These are phyloP conservation scores for Cordyceps militaris DNA, from an alignment of 2,329 filamentous ascomycete genomes.

Conservation along the genomic window DNA sequence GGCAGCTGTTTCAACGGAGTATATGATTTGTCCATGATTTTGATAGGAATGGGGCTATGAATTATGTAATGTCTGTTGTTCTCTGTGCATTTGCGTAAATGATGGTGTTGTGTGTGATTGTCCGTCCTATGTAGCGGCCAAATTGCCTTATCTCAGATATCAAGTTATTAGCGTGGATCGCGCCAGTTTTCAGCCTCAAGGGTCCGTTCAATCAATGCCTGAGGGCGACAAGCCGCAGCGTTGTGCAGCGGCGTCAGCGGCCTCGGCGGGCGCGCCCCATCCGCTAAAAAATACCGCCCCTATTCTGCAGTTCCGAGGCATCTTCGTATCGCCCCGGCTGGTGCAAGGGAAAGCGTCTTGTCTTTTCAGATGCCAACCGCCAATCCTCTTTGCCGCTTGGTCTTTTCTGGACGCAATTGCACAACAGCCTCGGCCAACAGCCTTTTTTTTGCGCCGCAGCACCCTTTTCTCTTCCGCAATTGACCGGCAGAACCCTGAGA, in stretches of 20 bases:
- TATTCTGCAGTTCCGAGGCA: neutral
- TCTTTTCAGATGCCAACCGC: neutral
- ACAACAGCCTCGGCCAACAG: neutral
- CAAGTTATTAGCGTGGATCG: neutral
- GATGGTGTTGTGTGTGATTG: neutral
- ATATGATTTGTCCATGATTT: neutral
- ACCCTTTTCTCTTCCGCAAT: neutral
- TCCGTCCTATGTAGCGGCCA: neutral
- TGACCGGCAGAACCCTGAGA: neutral
- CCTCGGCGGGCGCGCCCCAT: neutral
- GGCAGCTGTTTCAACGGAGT: constrained; percentile 9
- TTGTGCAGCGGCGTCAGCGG: neutral
- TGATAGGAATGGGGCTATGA: neutral
- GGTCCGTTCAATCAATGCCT: neutral
- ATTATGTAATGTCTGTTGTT: neutral
- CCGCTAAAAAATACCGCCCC: neutral
- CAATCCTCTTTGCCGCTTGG: neutral
- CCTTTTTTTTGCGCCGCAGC: neutral
- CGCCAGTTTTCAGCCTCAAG: neutral
- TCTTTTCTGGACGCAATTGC: neutral
- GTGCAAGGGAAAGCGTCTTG: neutral
- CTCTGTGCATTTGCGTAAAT: neutral
- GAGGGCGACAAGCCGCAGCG: neutral
- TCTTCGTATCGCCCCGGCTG: neutral
- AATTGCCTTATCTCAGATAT: neutral